Percentiles rank a stretch among this genome's conserved stretches.
Evolutionary conservation across 768 basidiomycete species (phyloP).

Genomic region (Clavulina sp.): DNA sequence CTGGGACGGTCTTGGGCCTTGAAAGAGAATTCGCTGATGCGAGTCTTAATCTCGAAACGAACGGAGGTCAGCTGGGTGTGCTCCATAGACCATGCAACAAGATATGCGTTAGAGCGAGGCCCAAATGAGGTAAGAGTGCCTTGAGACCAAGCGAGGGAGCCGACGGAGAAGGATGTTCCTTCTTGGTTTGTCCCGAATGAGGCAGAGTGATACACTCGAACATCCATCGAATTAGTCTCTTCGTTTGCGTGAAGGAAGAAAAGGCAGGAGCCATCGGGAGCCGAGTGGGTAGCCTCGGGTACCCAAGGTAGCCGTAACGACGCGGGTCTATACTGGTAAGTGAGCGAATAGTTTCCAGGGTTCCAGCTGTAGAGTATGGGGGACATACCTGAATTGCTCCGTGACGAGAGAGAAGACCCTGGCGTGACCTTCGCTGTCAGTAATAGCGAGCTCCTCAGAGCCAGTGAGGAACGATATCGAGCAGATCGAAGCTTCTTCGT

Average conservation of each 20-base stretch:
- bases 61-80: constrained; percentile 24
- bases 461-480: background rate
- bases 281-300: background rate
- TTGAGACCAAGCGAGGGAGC: background rate
- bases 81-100: constrained; percentile 24
- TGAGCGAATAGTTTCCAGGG: background rate
- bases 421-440: background rate
- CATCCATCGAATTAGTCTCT: constrained; percentile 16
- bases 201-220: constrained; percentile 35
- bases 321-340: background rate
- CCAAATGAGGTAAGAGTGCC: constrained; percentile 28
- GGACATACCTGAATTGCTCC: background rate
- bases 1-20: constrained; percentile 23
- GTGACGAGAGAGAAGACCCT: background rate
- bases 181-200: constrained; percentile 36
- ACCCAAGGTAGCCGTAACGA: background rate
- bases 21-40: constrained; percentile 39
- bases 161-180: constrained; percentile 9
- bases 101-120: constrained; percentile 25
- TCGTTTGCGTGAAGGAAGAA: background rate
- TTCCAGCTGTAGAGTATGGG: background rate
- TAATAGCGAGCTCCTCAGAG: background rate
- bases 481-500: background rate
- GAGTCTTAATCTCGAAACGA: constrained; percentile 35
- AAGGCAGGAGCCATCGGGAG: background rate